Base-by-base conservation (phyloP, 768 basidiomycete species). In the Rhizopogon rudus region DNA sequence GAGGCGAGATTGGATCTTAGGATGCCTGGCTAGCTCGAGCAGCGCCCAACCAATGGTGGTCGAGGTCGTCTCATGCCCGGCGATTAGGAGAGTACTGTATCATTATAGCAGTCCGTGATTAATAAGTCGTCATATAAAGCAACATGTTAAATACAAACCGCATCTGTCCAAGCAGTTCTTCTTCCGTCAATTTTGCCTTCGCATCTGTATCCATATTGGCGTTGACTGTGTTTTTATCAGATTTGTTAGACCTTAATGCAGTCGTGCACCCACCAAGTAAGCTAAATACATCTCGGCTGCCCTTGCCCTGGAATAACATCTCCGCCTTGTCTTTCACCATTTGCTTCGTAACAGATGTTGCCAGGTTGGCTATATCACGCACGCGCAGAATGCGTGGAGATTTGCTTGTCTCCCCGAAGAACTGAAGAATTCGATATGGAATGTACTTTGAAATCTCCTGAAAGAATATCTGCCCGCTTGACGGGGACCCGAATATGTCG, bases 31-130 rank as follows among this genome's bases (percentile, higher is more conserved):
- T 4, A 93, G 75, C 60, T 85, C 82, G 52, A 84, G 72, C 8
- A 91, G 67, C 6, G 81, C 75, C 84, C 85, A 91, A 53, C 76
- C 74, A 31, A 86, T 52, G 1, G 78, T 74, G 39, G 76, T 81
- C 3, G 86, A 77, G 48, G 80, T 83, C 4, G 85, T 87, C 64
- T 86, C 86, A 64, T 87, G 80, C 1, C 77, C 78, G 40, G 77
- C 78, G 10, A 81, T 59, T 8, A 79, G 60, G 12, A 80, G 74
- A 20, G 76, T 78, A n/a, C 77, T 79, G n/a, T 10, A 28, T 29
- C 20, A 39, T 17, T 3, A 9, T 9, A 6, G 5, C 25, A 48
- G 16, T 52, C 22, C 9, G 40, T 48, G 52, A 31, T 48, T 16
- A 9, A 22, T 14, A 22, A 55, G 16, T 17, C 37, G 6, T 29